Conservation (phyloP, 441 rosid species). For the Kokia cookei region DNA sequence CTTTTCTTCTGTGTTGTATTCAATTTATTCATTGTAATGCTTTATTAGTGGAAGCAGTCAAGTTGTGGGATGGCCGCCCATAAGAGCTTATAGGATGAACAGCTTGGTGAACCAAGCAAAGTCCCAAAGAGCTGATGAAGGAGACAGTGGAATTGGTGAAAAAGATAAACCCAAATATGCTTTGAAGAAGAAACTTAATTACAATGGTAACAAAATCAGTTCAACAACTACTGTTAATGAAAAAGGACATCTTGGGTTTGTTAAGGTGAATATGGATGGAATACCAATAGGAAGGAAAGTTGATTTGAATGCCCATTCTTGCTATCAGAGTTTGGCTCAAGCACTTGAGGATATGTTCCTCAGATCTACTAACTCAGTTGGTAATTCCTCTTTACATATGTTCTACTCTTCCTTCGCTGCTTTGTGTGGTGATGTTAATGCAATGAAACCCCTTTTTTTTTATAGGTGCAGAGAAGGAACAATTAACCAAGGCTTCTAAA, state of each 20-base stretch:
- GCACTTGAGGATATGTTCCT: constrained; percentile 59
- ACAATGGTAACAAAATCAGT: constrained; percentile 17
- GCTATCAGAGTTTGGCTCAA: constrained; percentile 50
- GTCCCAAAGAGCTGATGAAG: constrained; percentile 46
- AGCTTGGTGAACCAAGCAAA: constrained; percentile 49
- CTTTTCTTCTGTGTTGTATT: neutral
- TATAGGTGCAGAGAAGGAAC: constrained; percentile 23
- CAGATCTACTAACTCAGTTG: constrained; percentile 17
- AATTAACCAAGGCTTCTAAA: constrained; percentile 22
- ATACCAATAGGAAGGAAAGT: constrained; percentile 61
- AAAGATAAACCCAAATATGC: constrained; percentile 37
- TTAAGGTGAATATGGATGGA: constrained; percentile 67
- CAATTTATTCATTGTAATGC: neutral
- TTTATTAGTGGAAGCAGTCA: constrained; percentile 38
- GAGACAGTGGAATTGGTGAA: constrained; percentile 30
- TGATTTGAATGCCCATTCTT: constrained; percentile 50
- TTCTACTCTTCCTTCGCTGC: neutral
- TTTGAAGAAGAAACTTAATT: constrained; percentile 28
- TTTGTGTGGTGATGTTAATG: neutral
- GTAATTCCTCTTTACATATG: constrained; percentile 9
- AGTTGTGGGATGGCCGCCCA: constrained; percentile 80
- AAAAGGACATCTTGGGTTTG: constrained; percentile 37
- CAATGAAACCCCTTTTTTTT: neutral
- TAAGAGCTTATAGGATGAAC: constrained; percentile 55
- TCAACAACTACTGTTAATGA: constrained; percentile 17